Evolutionary conservation across 257 asterid genomes (phyloP).

Genomic region (Fraxinus quadrangulata): DNA sequence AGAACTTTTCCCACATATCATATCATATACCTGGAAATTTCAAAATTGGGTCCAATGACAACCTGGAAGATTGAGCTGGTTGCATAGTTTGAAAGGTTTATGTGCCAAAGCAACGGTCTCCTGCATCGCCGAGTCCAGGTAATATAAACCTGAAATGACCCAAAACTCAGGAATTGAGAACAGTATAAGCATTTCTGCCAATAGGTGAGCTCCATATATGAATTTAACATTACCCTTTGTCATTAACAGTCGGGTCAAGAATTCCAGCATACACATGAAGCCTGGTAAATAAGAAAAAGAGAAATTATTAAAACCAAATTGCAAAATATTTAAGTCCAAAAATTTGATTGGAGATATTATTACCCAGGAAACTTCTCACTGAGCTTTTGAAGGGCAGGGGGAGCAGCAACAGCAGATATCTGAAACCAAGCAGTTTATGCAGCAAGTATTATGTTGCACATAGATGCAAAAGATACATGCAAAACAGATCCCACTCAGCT

Average conservation of each 20-base stretch:
- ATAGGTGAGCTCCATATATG: not conserved
- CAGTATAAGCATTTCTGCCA: conserved; percentile 6
- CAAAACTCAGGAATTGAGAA: conserved; percentile 17
- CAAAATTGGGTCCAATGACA: conserved; percentile 16
- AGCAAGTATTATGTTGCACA: conserved; percentile 10
- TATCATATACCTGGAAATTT: conserved; percentile 18
- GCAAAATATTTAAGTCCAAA: not conserved
- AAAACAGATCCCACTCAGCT: not conserved
- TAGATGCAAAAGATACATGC: not conserved
- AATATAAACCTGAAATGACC: conserved; percentile 67
- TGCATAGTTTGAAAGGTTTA: conserved; percentile 32
- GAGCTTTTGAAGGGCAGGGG: conserved; percentile 84
- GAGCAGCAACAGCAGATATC: conserved; percentile 91
- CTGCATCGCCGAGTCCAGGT: conserved; percentile 97
- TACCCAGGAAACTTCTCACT: conserved; percentile 92
- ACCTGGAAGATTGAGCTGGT: not conserved
- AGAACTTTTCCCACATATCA: conserved; percentile 2
- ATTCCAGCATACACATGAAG: conserved; percentile 90
- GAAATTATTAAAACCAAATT: conserved; percentile 15
- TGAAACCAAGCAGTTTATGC: conserved; percentile 32
- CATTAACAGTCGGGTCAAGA: conserved; percentile 76
- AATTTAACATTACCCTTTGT: conserved; percentile 63
- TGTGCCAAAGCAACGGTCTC: conserved; percentile 94
- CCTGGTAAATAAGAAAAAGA: conserved; percentile 44
- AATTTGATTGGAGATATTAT: conserved; percentile 13